Conservation (phyloP, 1,139 yeast species). For the Pichia sp. region DNA sequence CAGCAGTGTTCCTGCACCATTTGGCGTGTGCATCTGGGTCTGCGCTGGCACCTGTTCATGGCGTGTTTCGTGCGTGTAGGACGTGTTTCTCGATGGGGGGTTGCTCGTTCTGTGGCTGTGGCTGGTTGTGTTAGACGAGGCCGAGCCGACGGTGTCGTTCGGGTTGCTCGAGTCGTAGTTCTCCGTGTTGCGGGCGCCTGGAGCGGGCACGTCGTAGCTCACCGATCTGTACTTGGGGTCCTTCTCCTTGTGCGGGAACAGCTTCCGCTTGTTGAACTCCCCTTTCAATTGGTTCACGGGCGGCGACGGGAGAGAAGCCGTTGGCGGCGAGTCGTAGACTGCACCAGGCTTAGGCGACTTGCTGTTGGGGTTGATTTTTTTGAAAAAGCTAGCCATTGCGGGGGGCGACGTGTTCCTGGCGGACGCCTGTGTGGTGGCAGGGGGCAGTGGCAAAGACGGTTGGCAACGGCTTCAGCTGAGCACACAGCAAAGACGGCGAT, state of each 20-base stretch:
- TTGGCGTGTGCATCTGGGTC: neutral
- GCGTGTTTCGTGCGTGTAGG: neutral
- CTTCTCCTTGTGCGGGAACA: neutral
- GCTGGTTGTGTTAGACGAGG: neutral
- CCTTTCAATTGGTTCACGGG: conserved; percentile 9
- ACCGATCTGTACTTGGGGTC: neutral
- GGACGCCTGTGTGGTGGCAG: too few species aligned
- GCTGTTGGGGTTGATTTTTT: conserved; percentile 11
- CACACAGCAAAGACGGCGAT: too few species aligned
- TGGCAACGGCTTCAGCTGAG: too few species aligned
- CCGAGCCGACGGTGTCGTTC: neutral
- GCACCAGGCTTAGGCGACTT: neutral
- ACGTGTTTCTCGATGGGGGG: neutral
- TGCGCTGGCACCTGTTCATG: neutral
- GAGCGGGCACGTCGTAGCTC: neutral
- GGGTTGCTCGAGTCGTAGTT: too few species aligned
- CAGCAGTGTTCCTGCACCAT: neutral
- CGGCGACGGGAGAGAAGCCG: conserved; percentile 12
- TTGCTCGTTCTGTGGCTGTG: neutral
- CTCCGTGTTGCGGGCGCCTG: too few species aligned
- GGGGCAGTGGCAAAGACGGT: too few species aligned
- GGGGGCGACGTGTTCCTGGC: neutral
- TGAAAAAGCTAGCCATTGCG: conserved; percentile 15
- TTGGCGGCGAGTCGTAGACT: conserved; percentile 10
- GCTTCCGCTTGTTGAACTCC: neutral